Evolutionary conservation across 2,329 filamentous ascomycete genomes (phyloP).

Genomic region (Venturia oleaginea): DNA sequence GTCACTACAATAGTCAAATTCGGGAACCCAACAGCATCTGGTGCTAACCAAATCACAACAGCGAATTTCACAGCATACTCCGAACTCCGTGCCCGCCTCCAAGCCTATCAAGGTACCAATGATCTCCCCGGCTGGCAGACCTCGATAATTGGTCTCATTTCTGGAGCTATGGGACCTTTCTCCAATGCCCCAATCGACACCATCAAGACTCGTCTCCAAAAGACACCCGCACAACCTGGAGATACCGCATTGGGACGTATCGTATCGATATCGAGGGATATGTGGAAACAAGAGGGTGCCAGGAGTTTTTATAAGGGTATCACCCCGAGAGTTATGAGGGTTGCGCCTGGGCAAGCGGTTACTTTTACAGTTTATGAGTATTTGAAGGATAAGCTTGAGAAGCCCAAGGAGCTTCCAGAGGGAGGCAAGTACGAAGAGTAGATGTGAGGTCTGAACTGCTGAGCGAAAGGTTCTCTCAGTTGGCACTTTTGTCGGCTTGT

Average conservation of each 20-base stretch:
- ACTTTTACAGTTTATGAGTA: slow-evolving; percentile 54
- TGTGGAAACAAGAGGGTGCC: slow-evolving; percentile 75
- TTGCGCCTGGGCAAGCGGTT: slow-evolving; percentile 85
- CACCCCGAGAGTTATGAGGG: slow-evolving; percentile 92
- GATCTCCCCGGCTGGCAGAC: slow-evolving; percentile 82
- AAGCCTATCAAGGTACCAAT: slow-evolving; percentile 62
- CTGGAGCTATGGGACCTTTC: slow-evolving; percentile 88
- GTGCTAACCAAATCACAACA: slow-evolving; percentile 1
- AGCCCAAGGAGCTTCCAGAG: slow-evolving; percentile 35
- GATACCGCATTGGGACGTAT: slow-evolving; percentile 76
- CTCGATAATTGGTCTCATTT: slow-evolving; percentile 79
- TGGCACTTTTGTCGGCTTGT: too few relatives aligned
- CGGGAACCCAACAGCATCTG: background rate
- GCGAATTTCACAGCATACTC: slow-evolving; percentile 98
- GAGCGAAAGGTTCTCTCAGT: too few relatives aligned
- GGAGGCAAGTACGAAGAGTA: slow-evolving; percentile 43
- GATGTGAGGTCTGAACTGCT: background rate
- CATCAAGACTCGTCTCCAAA: slow-evolving; percentile 95
- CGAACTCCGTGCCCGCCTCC: slow-evolving; percentile 75
- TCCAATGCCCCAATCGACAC: slow-evolving; percentile 98
- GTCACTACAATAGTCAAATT: too few relatives aligned
- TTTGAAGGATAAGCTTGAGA: slow-evolving; percentile 41
- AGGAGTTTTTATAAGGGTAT: slow-evolving; percentile 99
- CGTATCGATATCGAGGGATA: slow-evolving; percentile 55
- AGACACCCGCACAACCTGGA: slow-evolving; percentile 72